Evolutionary conservation across 495 filamentous ascomycete species (phyloP).

Genomic region (Penicillium desertorum): DNA sequence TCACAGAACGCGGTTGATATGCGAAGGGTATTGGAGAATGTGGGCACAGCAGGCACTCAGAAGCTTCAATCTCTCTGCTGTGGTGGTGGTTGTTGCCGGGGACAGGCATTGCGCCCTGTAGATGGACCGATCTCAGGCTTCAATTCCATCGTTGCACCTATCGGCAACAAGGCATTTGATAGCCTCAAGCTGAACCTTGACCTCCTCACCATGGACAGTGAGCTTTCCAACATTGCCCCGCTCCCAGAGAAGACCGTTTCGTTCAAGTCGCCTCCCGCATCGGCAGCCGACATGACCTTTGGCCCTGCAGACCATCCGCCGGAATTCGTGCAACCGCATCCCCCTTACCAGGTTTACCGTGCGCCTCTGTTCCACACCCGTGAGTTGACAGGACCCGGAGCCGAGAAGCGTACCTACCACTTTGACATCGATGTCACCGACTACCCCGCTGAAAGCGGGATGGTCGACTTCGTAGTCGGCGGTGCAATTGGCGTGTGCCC

Average conservation of each 20-base stretch:
- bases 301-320: constrained; percentile 65
- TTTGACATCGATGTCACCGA: constrained; percentile 96
- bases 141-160: constrained; percentile 55
- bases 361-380: constrained; percentile 78
- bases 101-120: constrained; percentile 51
- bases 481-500: constrained; percentile 92
- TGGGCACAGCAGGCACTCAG: constrained; percentile 46
- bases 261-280: constrained; percentile 53
- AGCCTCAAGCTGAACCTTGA: constrained; percentile 74
- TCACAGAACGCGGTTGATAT: constrained; percentile 74
- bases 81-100: constrained; percentile 88
- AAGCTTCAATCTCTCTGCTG: constrained; percentile 73
- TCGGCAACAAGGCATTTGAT: constrained; percentile 81
- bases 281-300: constrained; percentile 34
- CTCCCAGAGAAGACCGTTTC: constrained; percentile 73
- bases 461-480: constrained; percentile 92
- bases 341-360: constrained; percentile 85
- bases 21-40: constrained; percentile 56
- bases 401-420: constrained; percentile 94
- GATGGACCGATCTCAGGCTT: constrained; percentile 53
- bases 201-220: constrained; percentile 63
- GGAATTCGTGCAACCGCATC: constrained; percentile 90
- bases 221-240: constrained; percentile 65
- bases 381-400: constrained; percentile 85
- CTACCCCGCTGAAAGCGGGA: constrained; percentile 80